Evolutionary conservation across 2,329 filamentous ascomycete genomes (phyloP).

Genomic region (Bipolaris cookei): DNA sequence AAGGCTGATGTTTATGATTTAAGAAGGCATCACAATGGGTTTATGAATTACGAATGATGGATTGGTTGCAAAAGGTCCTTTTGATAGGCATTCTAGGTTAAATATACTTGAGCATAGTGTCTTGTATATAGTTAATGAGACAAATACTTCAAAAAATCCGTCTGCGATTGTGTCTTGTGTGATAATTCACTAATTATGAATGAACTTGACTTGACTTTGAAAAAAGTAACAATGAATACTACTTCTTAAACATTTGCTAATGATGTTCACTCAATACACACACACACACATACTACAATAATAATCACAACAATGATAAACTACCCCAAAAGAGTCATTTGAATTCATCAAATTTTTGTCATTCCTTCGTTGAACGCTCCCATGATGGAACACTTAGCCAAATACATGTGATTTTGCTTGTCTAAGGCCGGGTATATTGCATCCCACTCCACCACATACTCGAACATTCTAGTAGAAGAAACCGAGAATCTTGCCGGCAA

Average conservation of each 20-base stretch:
- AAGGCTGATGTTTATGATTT: neutral
- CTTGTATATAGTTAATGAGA: slow-evolving; percentile 23
- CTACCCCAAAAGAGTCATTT: neutral
- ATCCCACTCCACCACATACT: slow-evolving; percentile 31
- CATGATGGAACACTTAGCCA: slow-evolving; percentile 37
- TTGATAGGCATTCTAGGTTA: slow-evolving; percentile 4
- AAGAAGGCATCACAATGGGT: slow-evolving; percentile 3
- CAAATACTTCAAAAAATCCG: slow-evolving; percentile 1
- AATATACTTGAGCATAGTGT: neutral
- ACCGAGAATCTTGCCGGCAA: slow-evolving; percentile 98
- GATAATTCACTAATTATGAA: neutral
- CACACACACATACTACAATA: too few species aligned
- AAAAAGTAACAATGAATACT: too few species aligned
- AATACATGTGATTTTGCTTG: slow-evolving; percentile 29
- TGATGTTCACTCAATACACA: neutral
- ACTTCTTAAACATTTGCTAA: neutral
- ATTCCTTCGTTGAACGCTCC: slow-evolving; percentile 41
- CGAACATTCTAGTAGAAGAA: slow-evolving; percentile 86
- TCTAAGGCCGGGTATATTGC: slow-evolving; percentile 40
- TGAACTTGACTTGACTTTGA: neutral
- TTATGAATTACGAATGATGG: slow-evolving; percentile 17
- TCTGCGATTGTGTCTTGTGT: too few species aligned
- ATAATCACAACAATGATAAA: too few species aligned
- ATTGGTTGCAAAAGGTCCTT: slow-evolving; percentile 2
- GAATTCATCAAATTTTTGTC: slow-evolving; percentile 37